These are phyloP conservation scores for Colletotrichum kahawae DNA, from an alignment of 2,329 filamentous ascomycete genomes.

Conservation along the genomic window DNA sequence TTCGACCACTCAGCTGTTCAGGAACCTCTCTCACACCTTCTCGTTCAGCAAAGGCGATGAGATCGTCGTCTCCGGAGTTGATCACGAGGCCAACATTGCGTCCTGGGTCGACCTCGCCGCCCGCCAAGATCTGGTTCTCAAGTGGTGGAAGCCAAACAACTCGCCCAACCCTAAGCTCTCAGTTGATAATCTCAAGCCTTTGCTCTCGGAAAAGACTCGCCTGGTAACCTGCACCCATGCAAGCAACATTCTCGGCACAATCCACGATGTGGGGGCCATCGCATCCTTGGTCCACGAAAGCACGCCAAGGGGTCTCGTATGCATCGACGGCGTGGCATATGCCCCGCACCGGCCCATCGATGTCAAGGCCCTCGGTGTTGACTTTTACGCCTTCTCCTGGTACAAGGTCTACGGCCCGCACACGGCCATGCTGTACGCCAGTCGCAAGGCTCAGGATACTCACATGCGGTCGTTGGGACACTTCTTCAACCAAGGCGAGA, in stretches of 20 bases:
- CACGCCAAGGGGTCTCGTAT: slow-evolving; percentile 62
- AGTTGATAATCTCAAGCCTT: slow-evolving; percentile 56
- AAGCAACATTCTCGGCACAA: slow-evolving; percentile 75
- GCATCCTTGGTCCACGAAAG: slow-evolving; percentile 54
- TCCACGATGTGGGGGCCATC: slow-evolving; percentile 66
- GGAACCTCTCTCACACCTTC: slow-evolving; percentile 68
- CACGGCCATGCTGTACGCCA: slow-evolving; percentile 72
- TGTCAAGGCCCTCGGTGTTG: slow-evolving; percentile 70
- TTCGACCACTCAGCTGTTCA: slow-evolving; percentile 78
- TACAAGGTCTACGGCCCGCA: slow-evolving; percentile 86
- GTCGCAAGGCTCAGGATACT: slow-evolving; percentile 54
- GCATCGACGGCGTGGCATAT: slow-evolving; percentile 78
- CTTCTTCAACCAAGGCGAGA: slow-evolving; percentile 68
- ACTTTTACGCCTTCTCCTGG: slow-evolving; percentile 82
- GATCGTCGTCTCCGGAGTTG: slow-evolving; percentile 72
- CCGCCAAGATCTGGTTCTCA: slow-evolving; percentile 64
- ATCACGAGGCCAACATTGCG: slow-evolving; percentile 80
- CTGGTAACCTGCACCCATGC: slow-evolving; percentile 77
- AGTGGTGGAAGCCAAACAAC: slow-evolving; percentile 69
- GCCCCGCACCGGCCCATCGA: slow-evolving; percentile 76
- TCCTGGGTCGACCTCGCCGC: slow-evolving; percentile 74
- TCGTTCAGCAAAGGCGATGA: slow-evolving; percentile 63
- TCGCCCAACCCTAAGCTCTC: slow-evolving; percentile 62
- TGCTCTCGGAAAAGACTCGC: slow-evolving; percentile 69
- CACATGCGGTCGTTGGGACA: slow-evolving; percentile 63